Base-by-base conservation (phyloP, 2,329 filamentous ascomycete species). In the Cryphonectria japonica region DNA sequence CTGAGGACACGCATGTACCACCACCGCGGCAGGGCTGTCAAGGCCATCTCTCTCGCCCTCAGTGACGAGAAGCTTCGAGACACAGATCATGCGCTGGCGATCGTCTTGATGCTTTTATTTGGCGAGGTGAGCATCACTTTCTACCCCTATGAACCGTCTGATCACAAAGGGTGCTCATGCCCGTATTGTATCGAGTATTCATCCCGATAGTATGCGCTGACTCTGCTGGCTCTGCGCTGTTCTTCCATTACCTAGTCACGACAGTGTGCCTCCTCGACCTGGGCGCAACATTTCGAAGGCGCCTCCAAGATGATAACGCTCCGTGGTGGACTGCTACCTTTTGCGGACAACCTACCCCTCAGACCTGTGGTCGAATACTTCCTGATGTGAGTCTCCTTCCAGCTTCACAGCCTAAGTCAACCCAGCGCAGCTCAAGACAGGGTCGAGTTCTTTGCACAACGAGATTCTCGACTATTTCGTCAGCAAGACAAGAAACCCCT, bases 251-350 rank as follows among this genome's bases (percentile, higher is more conserved):
- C 26, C 11, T 29, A 66, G 63, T 66, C 46, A n/a, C 63, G 63
- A n/a, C 63, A 66, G 52, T 52, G 32, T 22, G 63, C 63, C 43
- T 66, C 63, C 13, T 26, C 43, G 29, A 66, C 63, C 19, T 66
- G 63, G 63, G 34, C 29, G 29, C 63, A 75, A 1, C 74, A 75
- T 26, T 69, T 71, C 22, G 67, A 71, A 29, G 74, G 73, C 2
- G 68, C 73, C 16, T 63, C 70, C 16, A 73, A 69, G 11, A 73
- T 75, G 63, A 14, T 73, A 57, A 64, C 57, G 32, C 26, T 72
- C 13, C 63, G 65, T 59, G 22, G 66, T 54, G 39, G 39, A n/a
- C 32, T 66, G 16, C 22, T 54, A 8, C 7, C 16, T 19, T 66
- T 66, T 34, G 46, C 43, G 14, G 26, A 19, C 7, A 19, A 54